A percentile compares a stretch with the other conserved stretches of the same genome.
These are phyloP conservation scores for Triadica sebifera DNA, from an alignment of 345 rosid species.

Conservation along the genomic window DNA sequence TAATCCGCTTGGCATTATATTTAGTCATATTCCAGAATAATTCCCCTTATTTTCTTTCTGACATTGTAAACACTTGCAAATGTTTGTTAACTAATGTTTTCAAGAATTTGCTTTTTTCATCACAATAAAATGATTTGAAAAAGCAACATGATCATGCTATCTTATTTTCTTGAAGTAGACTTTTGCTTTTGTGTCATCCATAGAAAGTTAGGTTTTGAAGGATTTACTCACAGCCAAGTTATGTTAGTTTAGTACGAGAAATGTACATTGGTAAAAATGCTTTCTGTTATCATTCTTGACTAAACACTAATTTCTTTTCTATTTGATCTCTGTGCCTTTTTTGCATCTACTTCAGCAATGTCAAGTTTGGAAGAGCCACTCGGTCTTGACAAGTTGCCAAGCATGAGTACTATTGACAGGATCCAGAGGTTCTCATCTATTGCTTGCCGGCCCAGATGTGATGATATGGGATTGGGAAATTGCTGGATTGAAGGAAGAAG, in stretches of 20 bases:
- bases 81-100: neutral
- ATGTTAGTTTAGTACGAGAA: too few species aligned
- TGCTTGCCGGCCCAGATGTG: constrained; percentile 70
- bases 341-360: constrained; percentile 44
- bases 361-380: constrained; percentile 96
- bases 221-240: too few species aligned
- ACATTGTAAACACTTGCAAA: neutral
- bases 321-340: constrained; percentile 38
- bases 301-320: constrained; percentile 27
- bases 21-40: neutral
- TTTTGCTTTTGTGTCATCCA: too few species aligned
- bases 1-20: neutral
- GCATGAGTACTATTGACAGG: constrained; percentile 79
- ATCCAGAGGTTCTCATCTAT: constrained; percentile 83
- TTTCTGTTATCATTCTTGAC: constrained; percentile 15
- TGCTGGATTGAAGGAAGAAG: constrained; percentile 80
- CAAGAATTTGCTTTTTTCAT: neutral
- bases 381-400: constrained; percentile 83
- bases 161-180: too few species aligned
- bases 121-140: neutral
- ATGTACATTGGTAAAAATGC: neutral
- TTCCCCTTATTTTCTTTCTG: neutral
- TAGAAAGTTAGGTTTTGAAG: too few species aligned
- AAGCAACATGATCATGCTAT: neutral
- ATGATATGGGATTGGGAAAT: constrained; percentile 73